Conservation (phyloP, 495 filamentous ascomycete genomes). For the Lophium mytilinum region DNA sequence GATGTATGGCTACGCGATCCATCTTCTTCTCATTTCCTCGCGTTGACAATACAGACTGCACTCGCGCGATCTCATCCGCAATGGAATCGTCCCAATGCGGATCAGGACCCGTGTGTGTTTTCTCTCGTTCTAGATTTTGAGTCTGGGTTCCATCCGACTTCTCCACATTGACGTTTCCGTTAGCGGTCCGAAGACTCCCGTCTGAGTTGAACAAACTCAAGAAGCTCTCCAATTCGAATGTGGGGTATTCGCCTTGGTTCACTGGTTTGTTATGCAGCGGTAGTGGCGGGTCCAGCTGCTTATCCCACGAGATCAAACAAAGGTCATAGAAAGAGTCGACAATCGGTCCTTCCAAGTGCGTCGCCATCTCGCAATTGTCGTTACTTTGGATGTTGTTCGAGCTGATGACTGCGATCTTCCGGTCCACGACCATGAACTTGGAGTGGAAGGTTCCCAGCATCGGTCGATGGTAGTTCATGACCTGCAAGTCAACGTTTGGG, state of each 20-base stretch:
- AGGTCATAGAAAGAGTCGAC: constrained; percentile 69
- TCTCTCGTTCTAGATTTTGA: constrained; percentile 27
- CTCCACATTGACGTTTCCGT: neutral
- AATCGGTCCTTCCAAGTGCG: constrained; percentile 67
- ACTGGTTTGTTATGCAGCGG: constrained; percentile 50
- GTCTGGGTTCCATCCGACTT: neutral
- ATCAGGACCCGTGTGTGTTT: constrained; percentile 49
- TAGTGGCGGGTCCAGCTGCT: constrained; percentile 52
- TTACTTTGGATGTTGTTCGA: constrained; percentile 71
- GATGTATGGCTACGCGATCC: constrained; percentile 50
- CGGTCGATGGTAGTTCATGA: constrained; percentile 67
- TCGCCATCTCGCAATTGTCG: constrained; percentile 72
- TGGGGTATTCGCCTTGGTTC: constrained; percentile 29
- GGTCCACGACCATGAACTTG: constrained; percentile 71
- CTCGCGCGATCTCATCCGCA: constrained; percentile 48
- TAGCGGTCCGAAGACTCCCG: neutral
- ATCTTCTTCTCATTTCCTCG: constrained; percentile 44
- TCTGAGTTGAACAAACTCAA: constrained; percentile 14
- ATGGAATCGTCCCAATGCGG: constrained; percentile 57
- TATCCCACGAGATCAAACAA: constrained; percentile 63
- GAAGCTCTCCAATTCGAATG: constrained; percentile 27
- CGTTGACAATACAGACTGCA: constrained; percentile 46
- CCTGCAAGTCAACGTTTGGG: constrained; percentile 61
- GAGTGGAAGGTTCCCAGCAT: constrained; percentile 67
- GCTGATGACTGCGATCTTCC: constrained; percentile 55